phyloP scores from a whole-genome alignment of 495 filamentous ascomycete genomes.

The Penicillium mononematosum region DNA sequence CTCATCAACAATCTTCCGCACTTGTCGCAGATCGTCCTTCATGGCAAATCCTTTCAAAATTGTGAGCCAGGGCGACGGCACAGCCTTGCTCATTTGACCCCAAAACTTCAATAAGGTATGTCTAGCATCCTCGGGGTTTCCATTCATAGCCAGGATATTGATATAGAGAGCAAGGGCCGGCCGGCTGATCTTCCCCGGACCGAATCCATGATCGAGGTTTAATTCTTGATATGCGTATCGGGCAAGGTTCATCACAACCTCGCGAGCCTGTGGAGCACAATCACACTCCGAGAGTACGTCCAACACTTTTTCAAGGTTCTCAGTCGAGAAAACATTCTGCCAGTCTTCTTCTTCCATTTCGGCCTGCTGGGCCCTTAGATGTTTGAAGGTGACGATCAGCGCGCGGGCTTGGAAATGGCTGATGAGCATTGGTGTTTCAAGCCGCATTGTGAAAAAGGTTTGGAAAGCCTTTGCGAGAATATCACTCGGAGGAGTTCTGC shows the following conservation, averaged over 20 bases:
- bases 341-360: conserved; percentile 38
- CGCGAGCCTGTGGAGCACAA: conserved; percentile 36
- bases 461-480: conserved; percentile 63
- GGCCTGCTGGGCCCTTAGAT: conserved; percentile 48
- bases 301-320: conserved; percentile 50
- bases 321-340: conserved; percentile 44
- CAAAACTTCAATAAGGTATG: conserved; percentile 49
- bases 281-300: conserved; percentile 39
- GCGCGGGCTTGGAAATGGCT: conserved; percentile 65
- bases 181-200: conserved; percentile 34
- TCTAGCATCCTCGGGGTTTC: conserved; percentile 58
- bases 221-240: conserved; percentile 56
- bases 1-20: conserved; percentile 29
- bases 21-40: conserved; percentile 55
- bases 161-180: conserved; percentile 53
- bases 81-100: conserved; percentile 30
- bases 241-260: conserved; percentile 51
- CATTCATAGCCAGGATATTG: conserved; percentile 56
- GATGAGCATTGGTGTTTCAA: conserved; percentile 45
- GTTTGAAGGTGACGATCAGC: conserved; percentile 54
- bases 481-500: conserved; percentile 54
- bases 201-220: conserved; percentile 37
- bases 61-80: conserved; percentile 52
- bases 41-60: conserved; percentile 66
- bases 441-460: conserved; percentile 60